phyloP scores from a whole-genome alignment of 257 asterid species.

The Rauvolfia tetraphylla region DNA sequence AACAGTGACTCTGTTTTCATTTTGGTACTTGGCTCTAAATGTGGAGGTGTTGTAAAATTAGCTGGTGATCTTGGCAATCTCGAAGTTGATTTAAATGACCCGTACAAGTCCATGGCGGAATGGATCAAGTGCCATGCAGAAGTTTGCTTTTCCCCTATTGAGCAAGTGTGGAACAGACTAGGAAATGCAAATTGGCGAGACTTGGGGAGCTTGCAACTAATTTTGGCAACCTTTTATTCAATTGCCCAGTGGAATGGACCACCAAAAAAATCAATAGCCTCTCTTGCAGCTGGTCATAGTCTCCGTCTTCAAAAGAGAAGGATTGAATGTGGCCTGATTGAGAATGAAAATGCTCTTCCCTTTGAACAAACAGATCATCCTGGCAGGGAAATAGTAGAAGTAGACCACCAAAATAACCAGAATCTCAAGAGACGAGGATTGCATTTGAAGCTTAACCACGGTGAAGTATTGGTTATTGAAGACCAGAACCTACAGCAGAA shows the following conservation, averaged over 20 bases:
- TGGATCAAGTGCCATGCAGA: conserved; percentile 70
- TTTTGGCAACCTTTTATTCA: conserved; percentile 61
- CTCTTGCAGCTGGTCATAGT: conserved; percentile 64
- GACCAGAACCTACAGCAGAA: conserved; percentile 53
- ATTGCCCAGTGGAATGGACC: conserved; percentile 66
- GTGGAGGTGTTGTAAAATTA: conserved; percentile 66
- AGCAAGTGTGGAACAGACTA: conserved; percentile 77
- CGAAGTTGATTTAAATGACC: conserved; percentile 51
- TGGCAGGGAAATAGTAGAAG: conserved; percentile 50
- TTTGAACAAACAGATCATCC: conserved; percentile 27
- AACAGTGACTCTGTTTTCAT: conserved; percentile 50
- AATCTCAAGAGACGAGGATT: conserved; percentile 33
- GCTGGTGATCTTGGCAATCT: conserved; percentile 72
- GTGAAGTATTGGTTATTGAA: conserved; percentile 59
- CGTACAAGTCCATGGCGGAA: conserved; percentile 61
- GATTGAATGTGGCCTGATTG: conserved; percentile 38
- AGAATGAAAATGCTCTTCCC: conserved; percentile 36
- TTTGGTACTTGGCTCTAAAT: conserved; percentile 56
- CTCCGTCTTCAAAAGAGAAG: conserved; percentile 75
- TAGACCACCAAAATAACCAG: conserved; percentile 29
- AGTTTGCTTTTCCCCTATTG: conserved; percentile 51
- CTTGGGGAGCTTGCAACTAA: conserved; percentile 62
- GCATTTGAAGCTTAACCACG: conserved; percentile 42
- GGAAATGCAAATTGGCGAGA: conserved; percentile 93
- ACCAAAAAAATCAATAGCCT: conserved; percentile 67